Percentiles rank a stretch among this genome's conserved stretches.
Conservation (phyloP, 208 protist species). For the Acanthamoeba healyi region DNA sequence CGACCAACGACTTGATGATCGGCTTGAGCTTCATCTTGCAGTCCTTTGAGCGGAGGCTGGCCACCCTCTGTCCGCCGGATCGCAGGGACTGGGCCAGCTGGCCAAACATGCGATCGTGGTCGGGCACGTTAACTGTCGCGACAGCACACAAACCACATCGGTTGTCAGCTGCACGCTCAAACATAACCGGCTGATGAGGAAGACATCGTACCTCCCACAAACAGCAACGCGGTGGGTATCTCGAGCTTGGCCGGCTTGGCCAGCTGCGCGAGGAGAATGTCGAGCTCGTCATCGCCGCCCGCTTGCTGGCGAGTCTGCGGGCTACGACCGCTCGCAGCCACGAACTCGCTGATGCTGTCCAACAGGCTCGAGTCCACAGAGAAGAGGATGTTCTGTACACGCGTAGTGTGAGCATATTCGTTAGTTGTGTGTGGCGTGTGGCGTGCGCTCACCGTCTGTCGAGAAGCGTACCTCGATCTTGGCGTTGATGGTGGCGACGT, state of each 20-base stretch:
- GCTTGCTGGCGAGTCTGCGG: background rate
- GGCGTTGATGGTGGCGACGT: background rate
- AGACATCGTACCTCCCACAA: background rate
- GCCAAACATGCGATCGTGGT: slow-evolving; percentile 30
- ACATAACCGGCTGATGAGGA: background rate
- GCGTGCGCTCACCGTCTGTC: background rate
- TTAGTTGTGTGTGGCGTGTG: background rate
- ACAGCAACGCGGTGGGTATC: slow-evolving; percentile 20
- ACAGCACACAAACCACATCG: background rate
- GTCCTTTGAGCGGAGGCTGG: slow-evolving; percentile 57
- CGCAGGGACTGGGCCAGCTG: slow-evolving; percentile 23
- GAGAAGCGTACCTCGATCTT: slow-evolving; percentile 54
- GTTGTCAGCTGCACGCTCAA: too few species aligned
- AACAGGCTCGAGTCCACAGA: background rate
- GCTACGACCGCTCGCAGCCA: background rate
- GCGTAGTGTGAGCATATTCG: background rate
- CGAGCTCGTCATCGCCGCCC: background rate
- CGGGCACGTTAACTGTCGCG: slow-evolving; percentile 28
- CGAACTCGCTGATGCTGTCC: background rate
- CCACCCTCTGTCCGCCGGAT: background rate
- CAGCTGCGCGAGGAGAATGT: background rate
- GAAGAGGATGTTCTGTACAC: slow-evolving; percentile 8
- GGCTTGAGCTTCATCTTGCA: slow-evolving; percentile 50
- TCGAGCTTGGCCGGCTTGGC: slow-evolving; percentile 28
- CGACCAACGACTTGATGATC: slow-evolving; percentile 34